Evolutionary conservation across 2,329 filamentous ascomycete genomes (phyloP).

Genomic region (Ophiognomonia clavigignenti-juglandacearum): DNA sequence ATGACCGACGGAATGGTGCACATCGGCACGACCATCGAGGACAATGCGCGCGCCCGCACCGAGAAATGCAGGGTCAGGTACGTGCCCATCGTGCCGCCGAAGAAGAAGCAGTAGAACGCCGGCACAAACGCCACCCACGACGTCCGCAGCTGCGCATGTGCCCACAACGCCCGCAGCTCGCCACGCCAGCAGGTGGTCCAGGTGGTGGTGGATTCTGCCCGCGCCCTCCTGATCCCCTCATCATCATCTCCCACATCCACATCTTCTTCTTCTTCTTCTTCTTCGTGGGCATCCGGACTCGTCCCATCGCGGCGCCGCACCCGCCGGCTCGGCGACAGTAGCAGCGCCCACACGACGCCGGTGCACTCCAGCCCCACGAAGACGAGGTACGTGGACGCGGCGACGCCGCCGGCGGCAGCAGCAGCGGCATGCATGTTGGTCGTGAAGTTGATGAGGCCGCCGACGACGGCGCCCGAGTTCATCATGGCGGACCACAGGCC

Average conservation of each 20-base stretch:
- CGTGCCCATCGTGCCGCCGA: constrained; percentile 30
- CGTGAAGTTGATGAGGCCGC: constrained; percentile 28
- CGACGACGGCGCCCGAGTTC: constrained; percentile 27
- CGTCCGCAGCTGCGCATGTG: constrained; percentile 22
- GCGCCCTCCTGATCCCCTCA: too few species aligned
- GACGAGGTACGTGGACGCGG: constrained; percentile 25
- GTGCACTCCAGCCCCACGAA: constrained; percentile 24
- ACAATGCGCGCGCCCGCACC: constrained; percentile 26
- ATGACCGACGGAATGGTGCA: constrained; percentile 23
- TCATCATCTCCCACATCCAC: too few species aligned
- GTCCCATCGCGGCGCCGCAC: too few species aligned
- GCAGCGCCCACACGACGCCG: constrained; percentile 24
- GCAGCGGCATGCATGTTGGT: constrained; percentile 22
- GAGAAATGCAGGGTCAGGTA: constrained; percentile 28
- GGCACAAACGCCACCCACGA: constrained; percentile 28
- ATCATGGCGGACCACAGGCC: constrained; percentile 28
- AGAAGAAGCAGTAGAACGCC: constrained; percentile 33
- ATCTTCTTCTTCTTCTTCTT: constrained; percentile 20
- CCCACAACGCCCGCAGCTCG: constrained; percentile 20
- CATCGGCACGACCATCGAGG: constrained; percentile 22
- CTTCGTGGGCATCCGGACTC: constrained; percentile 21
- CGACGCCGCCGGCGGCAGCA: constrained; percentile 20
- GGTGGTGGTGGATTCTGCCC: too few species aligned
- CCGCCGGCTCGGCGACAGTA: constrained; percentile 20
- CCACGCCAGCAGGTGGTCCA: constrained; percentile 20